Percentiles rank a stretch among this genome's conserved stretches.
Evolutionary conservation across 345 rosid genomes (phyloP).

Genomic region (Syzygium oleosum): DNA sequence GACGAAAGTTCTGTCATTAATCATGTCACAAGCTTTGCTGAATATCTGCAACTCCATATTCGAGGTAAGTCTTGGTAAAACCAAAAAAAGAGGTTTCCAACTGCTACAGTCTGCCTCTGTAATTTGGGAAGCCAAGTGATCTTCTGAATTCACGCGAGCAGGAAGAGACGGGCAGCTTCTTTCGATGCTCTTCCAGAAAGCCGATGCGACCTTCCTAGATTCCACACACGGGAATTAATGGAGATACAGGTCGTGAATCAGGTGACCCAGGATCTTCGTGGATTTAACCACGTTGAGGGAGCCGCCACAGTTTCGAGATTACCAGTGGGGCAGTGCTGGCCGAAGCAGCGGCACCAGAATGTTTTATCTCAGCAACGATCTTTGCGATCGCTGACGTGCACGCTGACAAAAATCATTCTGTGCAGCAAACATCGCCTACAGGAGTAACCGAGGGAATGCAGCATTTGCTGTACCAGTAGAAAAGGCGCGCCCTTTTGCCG

Average conservation of each 20-base stretch:
- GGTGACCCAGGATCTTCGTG: neutral
- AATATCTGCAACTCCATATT: neutral
- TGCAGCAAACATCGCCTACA: constrained; percentile 67
- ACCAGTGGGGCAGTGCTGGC: constrained; percentile 51
- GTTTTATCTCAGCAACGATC: constrained; percentile 51
- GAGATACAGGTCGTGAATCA: neutral
- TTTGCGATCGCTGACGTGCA: constrained; percentile 47
- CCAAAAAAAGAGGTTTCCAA: neutral
- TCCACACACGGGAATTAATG: neutral
- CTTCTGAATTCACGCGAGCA: neutral
- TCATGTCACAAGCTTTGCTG: no score
- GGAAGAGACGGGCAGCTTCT: neutral
- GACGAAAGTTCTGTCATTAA: no score
- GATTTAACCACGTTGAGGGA: constrained; percentile 49
- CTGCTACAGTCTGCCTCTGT: no score
- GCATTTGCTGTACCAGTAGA: constrained; percentile 43
- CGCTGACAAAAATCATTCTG: constrained; percentile 65
- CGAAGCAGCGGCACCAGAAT: constrained; percentile 33
- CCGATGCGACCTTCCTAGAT: neutral
- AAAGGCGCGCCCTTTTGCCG: constrained; percentile 33
- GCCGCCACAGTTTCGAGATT: constrained; percentile 53
- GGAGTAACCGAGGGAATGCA: constrained; percentile 71
- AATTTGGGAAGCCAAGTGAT: neutral
- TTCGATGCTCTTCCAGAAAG: neutral
- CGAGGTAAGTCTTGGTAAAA: neutral